These are phyloP conservation scores for Debaryomyces robertsiae DNA, from an alignment of 1,139 yeast species.

Conservation along the genomic window DNA sequence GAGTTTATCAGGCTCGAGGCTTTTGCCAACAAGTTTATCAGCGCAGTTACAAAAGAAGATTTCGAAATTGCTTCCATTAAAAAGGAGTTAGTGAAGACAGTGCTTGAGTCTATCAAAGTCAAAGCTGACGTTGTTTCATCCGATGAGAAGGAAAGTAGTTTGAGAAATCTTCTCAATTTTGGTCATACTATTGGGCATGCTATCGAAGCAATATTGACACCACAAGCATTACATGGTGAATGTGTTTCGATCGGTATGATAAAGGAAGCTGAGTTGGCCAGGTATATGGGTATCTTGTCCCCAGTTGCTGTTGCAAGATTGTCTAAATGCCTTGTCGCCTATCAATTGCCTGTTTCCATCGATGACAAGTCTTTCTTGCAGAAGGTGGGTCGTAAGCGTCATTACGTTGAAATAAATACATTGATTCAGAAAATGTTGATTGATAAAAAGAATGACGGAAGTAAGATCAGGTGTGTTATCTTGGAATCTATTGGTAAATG, in stretches of 20 bases:
- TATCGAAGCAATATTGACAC: constrained; percentile 92
- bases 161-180: constrained; percentile 88
- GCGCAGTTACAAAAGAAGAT: constrained; percentile 50
- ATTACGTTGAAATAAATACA: constrained; percentile 67
- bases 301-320: constrained; percentile 95
- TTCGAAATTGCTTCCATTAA: constrained; percentile 66
- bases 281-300: constrained; percentile 84
- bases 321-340: constrained; percentile 77
- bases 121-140: constrained; percentile 93
- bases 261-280: constrained; percentile 89
- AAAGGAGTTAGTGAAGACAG: constrained; percentile 76
- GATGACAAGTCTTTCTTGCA: constrained; percentile 68
- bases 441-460: constrained; percentile 95
- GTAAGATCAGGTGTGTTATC: constrained; percentile 82
- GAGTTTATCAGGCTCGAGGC: constrained; percentile 85
- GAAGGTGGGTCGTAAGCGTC: constrained; percentile 64
- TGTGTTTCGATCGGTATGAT: constrained; percentile 96
- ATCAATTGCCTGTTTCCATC: constrained; percentile 80
- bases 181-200: constrained; percentile 99
- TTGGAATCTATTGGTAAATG: constrained; percentile 86
- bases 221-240: constrained; percentile 96
- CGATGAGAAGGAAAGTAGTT: constrained; percentile 95
- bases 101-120: constrained; percentile 81
- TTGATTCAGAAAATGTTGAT: constrained; percentile 86
- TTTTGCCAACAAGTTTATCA: constrained; percentile 67